Conservation (phyloP, 1,139 yeast species). For the Candida glucosophila region DNA sequence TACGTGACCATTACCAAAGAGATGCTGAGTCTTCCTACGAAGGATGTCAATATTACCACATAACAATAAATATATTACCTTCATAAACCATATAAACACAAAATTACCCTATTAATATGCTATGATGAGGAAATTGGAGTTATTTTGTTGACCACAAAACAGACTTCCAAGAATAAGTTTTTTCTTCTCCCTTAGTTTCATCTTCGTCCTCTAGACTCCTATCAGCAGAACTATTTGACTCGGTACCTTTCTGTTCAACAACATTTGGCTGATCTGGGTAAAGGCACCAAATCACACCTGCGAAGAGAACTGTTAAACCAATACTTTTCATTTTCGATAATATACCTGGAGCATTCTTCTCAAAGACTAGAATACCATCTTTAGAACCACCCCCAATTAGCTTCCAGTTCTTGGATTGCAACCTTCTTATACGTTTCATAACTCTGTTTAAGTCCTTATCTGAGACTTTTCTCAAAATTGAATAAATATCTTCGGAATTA, state of each 20-base stretch:
- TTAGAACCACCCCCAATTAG: conserved; percentile 21
- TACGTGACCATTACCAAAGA: conserved; percentile 27
- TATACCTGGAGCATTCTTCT: conserved; percentile 8
- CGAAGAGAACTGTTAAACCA: neutral
- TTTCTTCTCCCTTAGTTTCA: neutral
- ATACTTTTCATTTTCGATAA: neutral
- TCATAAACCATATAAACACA: too few relatives aligned
- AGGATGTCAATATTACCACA: conserved; percentile 20
- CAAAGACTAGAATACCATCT: conserved; percentile 14
- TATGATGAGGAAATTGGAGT: too few relatives aligned
- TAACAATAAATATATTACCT: too few relatives aligned
- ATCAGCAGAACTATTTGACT: neutral
- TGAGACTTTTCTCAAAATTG: conserved; percentile 32
- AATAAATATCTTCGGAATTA: conserved; percentile 36
- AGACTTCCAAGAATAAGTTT: conserved; percentile 1
- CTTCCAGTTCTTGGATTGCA: conserved; percentile 27
- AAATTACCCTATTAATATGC: too few relatives aligned
- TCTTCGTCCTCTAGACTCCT: too few relatives aligned
- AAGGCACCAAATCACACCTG: neutral
- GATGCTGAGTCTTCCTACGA: conserved; percentile 19
- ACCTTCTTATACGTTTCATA: conserved; percentile 17
- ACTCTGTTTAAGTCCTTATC: conserved; percentile 19
- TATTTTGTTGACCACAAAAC: too few relatives aligned
- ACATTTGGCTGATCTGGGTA: neutral
- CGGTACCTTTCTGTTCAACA: neutral